phyloP scores from a whole-genome alignment of 2,329 filamentous ascomycete species.

The Neodidymelliopsis sp. region DNA sequence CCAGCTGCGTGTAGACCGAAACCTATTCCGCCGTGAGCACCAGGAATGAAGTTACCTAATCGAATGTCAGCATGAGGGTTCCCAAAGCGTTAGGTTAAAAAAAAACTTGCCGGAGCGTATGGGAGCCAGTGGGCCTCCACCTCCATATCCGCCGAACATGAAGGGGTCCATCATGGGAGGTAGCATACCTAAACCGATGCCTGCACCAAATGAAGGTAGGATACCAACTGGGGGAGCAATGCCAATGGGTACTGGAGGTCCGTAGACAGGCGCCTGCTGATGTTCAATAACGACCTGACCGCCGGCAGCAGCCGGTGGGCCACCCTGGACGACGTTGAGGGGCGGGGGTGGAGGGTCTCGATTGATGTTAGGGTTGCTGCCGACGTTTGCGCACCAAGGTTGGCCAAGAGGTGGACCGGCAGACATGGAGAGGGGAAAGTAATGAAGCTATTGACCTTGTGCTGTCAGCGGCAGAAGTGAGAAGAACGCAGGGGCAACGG shows the following conservation, averaged over 20 bases:
- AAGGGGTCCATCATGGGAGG: conserved; percentile 36
- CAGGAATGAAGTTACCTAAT: conserved; percentile 31
- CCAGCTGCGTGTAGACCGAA: conserved; percentile 31
- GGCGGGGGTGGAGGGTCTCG: conserved; percentile 42
- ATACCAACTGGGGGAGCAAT: conserved; percentile 26
- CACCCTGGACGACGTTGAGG: conserved; percentile 23
- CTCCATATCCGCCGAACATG: conserved; percentile 25
- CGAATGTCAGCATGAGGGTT: conserved; percentile 25
- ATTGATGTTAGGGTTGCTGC: conserved; percentile 46
- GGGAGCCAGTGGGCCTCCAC: conserved; percentile 34
- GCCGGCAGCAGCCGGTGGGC: conserved; percentile 14
- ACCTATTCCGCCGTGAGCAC: conserved; percentile 36
- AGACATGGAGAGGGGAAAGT: conserved; percentile 28
- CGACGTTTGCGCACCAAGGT: conserved; percentile 41
- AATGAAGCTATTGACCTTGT: neutral
- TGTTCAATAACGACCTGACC: conserved; percentile 31
- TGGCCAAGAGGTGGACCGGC: conserved; percentile 36
- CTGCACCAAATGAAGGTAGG: conserved; percentile 27
- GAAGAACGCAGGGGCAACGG: neutral
- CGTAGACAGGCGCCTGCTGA: conserved; percentile 33
- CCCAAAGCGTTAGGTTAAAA: conserved; percentile 14
- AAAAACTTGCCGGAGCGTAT: conserved; percentile 29
- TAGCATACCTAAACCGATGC: conserved; percentile 36
- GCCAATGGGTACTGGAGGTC: conserved; percentile 30
- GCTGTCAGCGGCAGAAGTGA: neutral